Evolutionary conservation across 2,329 filamentous ascomycete species (phyloP).

Genomic region (Cytospora chrysosperma): DNA sequence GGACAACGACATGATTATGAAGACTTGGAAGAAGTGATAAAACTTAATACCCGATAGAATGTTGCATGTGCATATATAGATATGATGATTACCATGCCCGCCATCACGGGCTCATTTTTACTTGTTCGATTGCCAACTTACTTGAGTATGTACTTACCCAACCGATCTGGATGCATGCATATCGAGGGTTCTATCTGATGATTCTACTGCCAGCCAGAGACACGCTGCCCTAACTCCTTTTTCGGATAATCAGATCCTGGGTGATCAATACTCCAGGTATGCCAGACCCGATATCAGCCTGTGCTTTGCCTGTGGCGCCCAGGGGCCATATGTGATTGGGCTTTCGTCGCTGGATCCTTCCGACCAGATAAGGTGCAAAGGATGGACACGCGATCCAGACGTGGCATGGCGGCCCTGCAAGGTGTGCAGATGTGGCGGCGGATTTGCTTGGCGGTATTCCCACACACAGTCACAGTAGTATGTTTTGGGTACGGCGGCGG

Average conservation of each 20-base stretch:
- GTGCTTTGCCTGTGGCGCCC: background rate
- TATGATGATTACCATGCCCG: background rate
- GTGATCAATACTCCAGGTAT: too few species aligned
- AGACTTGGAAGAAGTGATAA: constrained; percentile 7
- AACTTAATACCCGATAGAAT: constrained; percentile 18
- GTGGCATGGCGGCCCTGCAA: background rate
- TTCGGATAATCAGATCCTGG: too few species aligned
- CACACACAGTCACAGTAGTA: too few species aligned
- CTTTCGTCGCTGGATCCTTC: background rate
- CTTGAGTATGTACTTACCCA: too few species aligned
- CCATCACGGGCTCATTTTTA: background rate
- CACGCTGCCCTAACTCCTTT: too few species aligned
- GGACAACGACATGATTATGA: background rate
- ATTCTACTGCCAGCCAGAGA: too few species aligned
- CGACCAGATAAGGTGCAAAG: background rate
- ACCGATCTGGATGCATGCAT: too few species aligned
- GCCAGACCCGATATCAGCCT: too few species aligned
- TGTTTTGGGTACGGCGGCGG: too few species aligned
- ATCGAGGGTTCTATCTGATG: too few species aligned
- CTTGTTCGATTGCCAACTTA: background rate
- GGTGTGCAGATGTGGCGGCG: background rate
- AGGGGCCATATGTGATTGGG: background rate
- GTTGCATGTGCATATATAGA: background rate
- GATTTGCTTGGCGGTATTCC: background rate
- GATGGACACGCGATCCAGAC: background rate